Conservation (phyloP, 768 basidiomycete species). For the Tylopilus sp. region DNA sequence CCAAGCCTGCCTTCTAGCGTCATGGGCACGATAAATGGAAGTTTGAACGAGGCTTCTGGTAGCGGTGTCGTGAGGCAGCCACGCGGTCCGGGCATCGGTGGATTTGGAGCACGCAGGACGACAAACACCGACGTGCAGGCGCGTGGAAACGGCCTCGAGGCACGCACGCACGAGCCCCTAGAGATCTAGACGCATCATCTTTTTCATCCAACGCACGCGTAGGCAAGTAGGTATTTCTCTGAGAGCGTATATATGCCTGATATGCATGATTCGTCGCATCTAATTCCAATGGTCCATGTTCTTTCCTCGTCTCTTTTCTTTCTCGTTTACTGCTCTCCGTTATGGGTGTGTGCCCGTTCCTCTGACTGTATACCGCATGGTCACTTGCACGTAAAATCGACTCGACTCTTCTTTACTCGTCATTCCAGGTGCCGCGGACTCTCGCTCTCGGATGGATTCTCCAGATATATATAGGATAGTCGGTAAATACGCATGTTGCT, state of each 20-base stretch:
- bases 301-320: neutral
- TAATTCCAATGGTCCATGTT: conserved; percentile 19
- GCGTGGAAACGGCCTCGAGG: conserved; percentile 69
- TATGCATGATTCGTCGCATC: conserved; percentile 24
- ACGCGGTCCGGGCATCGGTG: conserved; percentile 73
- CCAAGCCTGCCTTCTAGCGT: conserved; percentile 68
- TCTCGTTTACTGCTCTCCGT: conserved; percentile 16
- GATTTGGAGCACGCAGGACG: conserved; percentile 61
- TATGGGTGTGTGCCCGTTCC: conserved; percentile 8
- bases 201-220: no score
- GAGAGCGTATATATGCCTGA: conserved; percentile 24
- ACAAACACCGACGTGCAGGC: conserved; percentile 39
- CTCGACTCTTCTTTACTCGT: conserved; percentile 1
- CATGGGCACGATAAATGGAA: conserved; percentile 43
- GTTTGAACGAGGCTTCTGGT: conserved; percentile 33
- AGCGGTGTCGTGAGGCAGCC: conserved; percentile 77
- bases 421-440: neutral
- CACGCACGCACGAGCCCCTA: conserved; percentile 81
- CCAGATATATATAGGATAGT: conserved; percentile 19
- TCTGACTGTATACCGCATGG: conserved; percentile 29
- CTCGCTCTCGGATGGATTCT: conserved; percentile 3
- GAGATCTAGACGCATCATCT: conserved; percentile 55
- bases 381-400: conserved; percentile 13
- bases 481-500: conserved; percentile 24
- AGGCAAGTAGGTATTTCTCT: conserved; percentile 19